phyloP scores from a whole-genome alignment of 139 green algal genomes.

The Chara braunii region DNA sequence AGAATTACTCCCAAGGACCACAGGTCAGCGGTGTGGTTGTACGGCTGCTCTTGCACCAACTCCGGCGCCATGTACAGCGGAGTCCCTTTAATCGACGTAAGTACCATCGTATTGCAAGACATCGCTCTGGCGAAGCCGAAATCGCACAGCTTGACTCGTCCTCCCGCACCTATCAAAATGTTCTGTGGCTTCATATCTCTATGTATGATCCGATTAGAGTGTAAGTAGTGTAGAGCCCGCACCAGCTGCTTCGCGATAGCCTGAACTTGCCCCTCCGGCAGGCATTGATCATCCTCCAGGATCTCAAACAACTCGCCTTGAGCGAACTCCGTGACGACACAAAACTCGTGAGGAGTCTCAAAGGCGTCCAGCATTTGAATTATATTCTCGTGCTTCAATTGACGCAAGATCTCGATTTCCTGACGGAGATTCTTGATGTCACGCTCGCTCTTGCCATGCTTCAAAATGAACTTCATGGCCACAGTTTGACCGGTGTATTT shows the following conservation, averaged over 20 bases:
- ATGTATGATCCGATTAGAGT: constrained; percentile 88
- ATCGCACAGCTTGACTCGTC: constrained; percentile 80
- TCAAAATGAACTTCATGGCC: constrained; percentile 98
- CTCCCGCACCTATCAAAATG: constrained; percentile 62
- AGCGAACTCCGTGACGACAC: constrained; percentile 92
- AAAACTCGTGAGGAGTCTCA: constrained; percentile 91
- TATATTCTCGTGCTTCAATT: constrained; percentile 84
- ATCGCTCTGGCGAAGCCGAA: constrained; percentile 88
- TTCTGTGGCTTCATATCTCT: constrained; percentile 92
- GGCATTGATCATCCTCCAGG: constrained; percentile 81
- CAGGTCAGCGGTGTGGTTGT: constrained; percentile 79
- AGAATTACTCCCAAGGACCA: constrained; percentile 97
- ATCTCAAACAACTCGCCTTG: constrained; percentile 98
- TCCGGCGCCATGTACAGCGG: constrained; percentile 98
- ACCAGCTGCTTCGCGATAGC: constrained; percentile 46
- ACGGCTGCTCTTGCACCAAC: constrained; percentile 95
- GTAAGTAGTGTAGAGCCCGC: constrained; percentile 84
- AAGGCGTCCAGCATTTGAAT: constrained; percentile 94
- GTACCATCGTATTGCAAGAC: constrained; percentile 74
- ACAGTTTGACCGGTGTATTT: constrained; percentile 71
- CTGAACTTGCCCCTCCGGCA: constrained; percentile 51
- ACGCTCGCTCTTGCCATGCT: constrained; percentile 64
- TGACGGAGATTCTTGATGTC: constrained; percentile 86
- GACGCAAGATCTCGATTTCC: constrained; percentile 88
- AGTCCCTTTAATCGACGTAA: constrained; percentile 58